These are phyloP conservation scores for Suillus occidentalis DNA, from an alignment of 768 basidiomycete species.

Conservation along the genomic window DNA sequence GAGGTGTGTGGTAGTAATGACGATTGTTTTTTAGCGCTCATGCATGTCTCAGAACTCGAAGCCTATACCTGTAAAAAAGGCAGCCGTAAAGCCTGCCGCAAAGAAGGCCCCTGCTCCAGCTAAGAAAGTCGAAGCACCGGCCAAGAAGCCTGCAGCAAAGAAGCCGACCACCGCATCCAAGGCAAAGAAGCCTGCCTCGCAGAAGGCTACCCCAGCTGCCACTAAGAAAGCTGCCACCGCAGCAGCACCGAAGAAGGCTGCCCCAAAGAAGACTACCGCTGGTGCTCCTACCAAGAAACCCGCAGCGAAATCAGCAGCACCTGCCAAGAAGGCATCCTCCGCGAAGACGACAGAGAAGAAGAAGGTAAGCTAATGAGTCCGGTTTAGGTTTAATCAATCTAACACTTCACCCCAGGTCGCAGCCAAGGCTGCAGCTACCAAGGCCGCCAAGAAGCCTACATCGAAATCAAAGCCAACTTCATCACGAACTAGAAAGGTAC, in stretches of 20 bases:
- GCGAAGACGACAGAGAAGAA: slow-evolving; percentile 28
- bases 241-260: slow-evolving; percentile 31
- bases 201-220: slow-evolving; percentile 26
- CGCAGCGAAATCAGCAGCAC: background rate
- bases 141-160: slow-evolving; percentile 36
- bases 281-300: slow-evolving; percentile 17
- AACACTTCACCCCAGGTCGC: slow-evolving; percentile 19
- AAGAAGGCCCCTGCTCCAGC: slow-evolving; percentile 33
- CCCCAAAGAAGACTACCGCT: slow-evolving; percentile 37
- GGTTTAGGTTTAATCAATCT: background rate
- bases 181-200: slow-evolving; percentile 39
- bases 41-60: slow-evolving; percentile 14
- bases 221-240: slow-evolving; percentile 35
- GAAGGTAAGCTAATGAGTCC: slow-evolving; percentile 15
- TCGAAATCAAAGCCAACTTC: slow-evolving; percentile 9
- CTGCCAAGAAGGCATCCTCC: slow-evolving; percentile 20
- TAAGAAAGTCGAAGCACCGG: slow-evolving; percentile 28
- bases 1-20: slow-evolving; percentile 45
- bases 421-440: slow-evolving; percentile 30
- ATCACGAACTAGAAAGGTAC: slow-evolving; percentile 1
- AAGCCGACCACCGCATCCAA: slow-evolving; percentile 19
- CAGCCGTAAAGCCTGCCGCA: slow-evolving; percentile 13
- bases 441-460: slow-evolving; percentile 26
- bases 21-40: background rate
- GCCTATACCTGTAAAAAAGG: slow-evolving; percentile 18